Evolutionary conservation across 176 grass and related monocot species (phyloP).

Genomic region (Calamus simplicifolius): DNA sequence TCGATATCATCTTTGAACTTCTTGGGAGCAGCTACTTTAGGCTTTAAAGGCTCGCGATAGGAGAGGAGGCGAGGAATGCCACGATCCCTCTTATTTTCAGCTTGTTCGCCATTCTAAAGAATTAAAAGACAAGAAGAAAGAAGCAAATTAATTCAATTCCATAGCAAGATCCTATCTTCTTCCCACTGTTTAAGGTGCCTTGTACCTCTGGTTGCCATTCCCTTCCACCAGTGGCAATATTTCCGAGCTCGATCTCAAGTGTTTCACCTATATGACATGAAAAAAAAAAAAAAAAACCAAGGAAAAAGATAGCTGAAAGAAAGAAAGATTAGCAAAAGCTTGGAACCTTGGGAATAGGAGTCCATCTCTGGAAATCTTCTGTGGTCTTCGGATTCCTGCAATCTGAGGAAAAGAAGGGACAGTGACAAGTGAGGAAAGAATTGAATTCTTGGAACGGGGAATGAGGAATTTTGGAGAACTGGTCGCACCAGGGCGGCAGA

Average conservation of each 20-base stretch:
- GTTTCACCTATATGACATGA: conserved; percentile 41
- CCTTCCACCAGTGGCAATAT: conserved; percentile 64
- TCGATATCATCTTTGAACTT: conserved; percentile 54
- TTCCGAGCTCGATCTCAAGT: conserved; percentile 64
- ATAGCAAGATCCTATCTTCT: conserved; percentile 5
- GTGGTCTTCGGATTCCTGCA: conserved; percentile 67
- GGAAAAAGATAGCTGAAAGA: conserved; percentile 1
- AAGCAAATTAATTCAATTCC: background rate
- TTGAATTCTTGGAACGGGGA: background rate
- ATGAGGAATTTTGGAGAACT: too few species aligned
- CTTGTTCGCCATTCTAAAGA: conserved; percentile 19
- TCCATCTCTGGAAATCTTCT: conserved; percentile 61
- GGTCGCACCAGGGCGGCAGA: conserved; percentile 75
- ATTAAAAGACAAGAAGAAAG: background rate
- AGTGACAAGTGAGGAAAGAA: background rate
- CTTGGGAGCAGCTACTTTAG: conserved; percentile 37
- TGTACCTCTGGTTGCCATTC: conserved; percentile 28
- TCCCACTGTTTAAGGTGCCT: background rate
- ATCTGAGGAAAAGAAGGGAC: conserved; percentile 36
- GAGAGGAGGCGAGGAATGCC: conserved; percentile 21
- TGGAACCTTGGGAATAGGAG: conserved; percentile 63
- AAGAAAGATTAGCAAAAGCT: background rate
- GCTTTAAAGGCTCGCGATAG: background rate
- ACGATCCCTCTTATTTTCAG: conserved; percentile 48
- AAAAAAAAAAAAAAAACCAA: background rate